These are phyloP conservation scores for Melaleuca alternifolia DNA, from an alignment of 345 rosid species.

Conservation along the genomic window DNA sequence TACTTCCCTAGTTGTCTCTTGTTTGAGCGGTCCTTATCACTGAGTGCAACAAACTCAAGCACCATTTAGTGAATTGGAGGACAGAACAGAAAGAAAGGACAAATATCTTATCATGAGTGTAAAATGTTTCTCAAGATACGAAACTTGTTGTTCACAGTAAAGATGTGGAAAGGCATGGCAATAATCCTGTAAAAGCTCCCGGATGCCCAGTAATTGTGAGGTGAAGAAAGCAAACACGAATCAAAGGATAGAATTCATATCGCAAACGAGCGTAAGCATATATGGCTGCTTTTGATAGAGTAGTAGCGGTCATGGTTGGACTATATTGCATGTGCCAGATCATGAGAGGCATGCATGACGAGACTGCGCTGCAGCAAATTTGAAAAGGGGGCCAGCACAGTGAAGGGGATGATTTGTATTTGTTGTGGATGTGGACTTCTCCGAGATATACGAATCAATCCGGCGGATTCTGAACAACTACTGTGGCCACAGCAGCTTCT, in stretches of 20 bases:
- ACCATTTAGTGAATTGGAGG: too few species aligned
- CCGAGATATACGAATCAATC: neutral
- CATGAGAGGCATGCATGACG: neutral
- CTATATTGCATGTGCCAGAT: neutral
- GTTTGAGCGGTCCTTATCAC: too few species aligned
- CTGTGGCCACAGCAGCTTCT: neutral
- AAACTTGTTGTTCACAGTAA: too few species aligned
- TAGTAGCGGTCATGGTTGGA: neutral
- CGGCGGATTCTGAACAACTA: rapidly evolving
- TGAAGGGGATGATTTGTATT: neutral
- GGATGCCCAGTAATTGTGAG: too few species aligned
- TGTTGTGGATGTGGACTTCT: neutral
- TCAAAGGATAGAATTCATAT: too few species aligned
- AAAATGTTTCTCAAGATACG: too few species aligned
- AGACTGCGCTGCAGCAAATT: neutral
- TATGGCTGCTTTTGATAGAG: neutral
- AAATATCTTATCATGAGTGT: too few species aligned
- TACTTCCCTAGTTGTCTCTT: too few species aligned
- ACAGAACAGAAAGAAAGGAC: too few species aligned
- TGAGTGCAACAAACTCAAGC: too few species aligned
- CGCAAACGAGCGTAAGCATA: too few species aligned
- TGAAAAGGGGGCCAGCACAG: neutral
- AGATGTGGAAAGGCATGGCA: neutral
- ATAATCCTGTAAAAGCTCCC: too few species aligned
- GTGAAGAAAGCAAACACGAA: neutral